Percentiles rank a stretch among this genome's conserved stretches.
Conservation (phyloP, 2,329 filamentous ascomycete genomes). For the Trichoderma endophyticum region DNA sequence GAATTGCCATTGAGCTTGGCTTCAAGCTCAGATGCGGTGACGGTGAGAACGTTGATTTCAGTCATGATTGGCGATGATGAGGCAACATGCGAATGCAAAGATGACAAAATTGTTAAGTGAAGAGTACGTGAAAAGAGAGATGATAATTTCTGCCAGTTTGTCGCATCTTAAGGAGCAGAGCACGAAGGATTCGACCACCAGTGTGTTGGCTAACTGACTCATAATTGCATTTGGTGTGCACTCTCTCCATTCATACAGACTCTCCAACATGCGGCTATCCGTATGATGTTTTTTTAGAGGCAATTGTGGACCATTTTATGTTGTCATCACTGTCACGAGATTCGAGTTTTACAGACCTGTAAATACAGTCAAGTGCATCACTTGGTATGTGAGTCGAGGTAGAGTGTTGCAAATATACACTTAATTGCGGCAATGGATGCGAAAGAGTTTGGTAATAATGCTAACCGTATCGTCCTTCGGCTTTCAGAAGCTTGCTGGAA, state of each 20-base stretch:
- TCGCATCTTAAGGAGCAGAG: neutral
- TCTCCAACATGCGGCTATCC: neutral
- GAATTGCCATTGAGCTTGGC: neutral
- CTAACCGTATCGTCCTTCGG: neutral
- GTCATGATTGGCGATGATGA: neutral
- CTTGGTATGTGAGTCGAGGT: neutral
- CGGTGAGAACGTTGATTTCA: neutral
- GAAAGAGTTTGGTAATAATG: neutral
- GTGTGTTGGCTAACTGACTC: neutral
- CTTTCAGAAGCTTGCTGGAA: neutral
- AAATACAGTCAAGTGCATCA: neutral
- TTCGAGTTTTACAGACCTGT: neutral
- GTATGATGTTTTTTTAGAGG: too few relatives aligned
- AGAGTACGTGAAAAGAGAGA: neutral
- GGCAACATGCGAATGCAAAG: rapidly evolving
- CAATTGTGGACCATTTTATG: neutral
- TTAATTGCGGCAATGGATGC: neutral
- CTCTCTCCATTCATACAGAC: neutral
- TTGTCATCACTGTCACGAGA: neutral
- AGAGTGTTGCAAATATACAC: neutral
- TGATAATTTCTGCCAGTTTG: neutral
- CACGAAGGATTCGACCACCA: neutral
- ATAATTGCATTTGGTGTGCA: neutral
- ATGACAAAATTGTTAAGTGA: neutral
- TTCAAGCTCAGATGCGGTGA: neutral